Conservation (phyloP, 305 asterid genomes). For the Fraxinus sp. region DNA sequence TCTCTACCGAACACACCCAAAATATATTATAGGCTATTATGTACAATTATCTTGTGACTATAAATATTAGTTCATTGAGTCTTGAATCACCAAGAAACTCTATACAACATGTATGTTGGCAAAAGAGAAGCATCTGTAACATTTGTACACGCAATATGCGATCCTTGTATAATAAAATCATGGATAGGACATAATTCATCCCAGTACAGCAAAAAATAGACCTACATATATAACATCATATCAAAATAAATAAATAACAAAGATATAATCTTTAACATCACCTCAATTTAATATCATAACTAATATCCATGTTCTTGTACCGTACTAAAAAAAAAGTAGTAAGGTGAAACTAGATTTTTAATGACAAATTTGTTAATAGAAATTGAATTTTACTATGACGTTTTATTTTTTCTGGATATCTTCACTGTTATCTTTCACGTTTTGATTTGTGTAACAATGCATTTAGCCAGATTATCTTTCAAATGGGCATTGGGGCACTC, state of each 20-base stretch:
- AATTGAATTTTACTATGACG: no score
- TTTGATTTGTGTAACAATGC: background rate
- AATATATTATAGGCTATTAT: constrained; percentile 25
- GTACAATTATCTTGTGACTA: constrained; percentile 13
- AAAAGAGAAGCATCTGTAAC: constrained; percentile 90
- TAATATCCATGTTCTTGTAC: background rate
- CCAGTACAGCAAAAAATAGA: constrained; percentile 69
- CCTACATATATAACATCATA: constrained; percentile 41
- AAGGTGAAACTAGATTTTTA: constrained; percentile 31
- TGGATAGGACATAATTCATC: constrained; percentile 76
- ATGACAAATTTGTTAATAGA: no score
- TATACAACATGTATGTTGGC: constrained; percentile 92
- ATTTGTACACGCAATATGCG: constrained; percentile 57
- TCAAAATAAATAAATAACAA: background rate
- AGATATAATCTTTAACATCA: background rate
- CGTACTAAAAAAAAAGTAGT: background rate
- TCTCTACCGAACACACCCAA: no score
- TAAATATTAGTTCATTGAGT: constrained; percentile 11
- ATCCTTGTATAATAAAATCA: constrained; percentile 94
- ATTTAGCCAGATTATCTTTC: no score
- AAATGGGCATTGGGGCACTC: background rate
- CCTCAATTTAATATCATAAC: no score
- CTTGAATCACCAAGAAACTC: constrained; percentile 27
- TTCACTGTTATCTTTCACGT: background rate
- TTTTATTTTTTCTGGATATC: no score